phyloP scores from a whole-genome alignment of 495 filamentous ascomycete genomes.

The Aspergillus ellipticus region DNA sequence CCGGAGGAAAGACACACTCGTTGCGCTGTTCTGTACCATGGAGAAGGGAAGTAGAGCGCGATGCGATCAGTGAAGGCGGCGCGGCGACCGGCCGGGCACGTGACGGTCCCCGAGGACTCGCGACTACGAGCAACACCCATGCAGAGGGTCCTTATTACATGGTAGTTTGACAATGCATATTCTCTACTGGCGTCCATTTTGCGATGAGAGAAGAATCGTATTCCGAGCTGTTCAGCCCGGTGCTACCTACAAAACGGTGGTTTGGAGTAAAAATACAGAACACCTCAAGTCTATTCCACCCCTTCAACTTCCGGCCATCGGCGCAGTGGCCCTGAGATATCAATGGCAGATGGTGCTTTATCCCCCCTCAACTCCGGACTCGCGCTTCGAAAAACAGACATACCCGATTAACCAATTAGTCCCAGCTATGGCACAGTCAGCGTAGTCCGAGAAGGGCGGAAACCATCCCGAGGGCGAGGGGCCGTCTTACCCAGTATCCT shows the following conservation, averaged over 20 bases:
- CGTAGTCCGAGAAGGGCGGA: neutral
- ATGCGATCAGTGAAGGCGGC: neutral
- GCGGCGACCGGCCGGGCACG: neutral
- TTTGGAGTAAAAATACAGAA: constrained; percentile 25
- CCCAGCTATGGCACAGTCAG: constrained; percentile 39
- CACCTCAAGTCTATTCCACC: constrained; percentile 18
- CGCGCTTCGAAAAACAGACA: constrained; percentile 6
- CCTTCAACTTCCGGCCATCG: neutral
- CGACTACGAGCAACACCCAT: neutral
- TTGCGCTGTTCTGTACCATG: neutral
- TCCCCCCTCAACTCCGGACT: neutral
- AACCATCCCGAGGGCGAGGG: neutral
- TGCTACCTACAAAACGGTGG: constrained; percentile 16
- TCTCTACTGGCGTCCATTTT: neutral
- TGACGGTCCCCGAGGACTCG: neutral
- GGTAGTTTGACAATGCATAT: too few relatives aligned
- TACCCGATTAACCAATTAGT: constrained; percentile 26
- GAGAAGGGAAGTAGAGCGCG: neutral
- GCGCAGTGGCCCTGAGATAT: neutral
- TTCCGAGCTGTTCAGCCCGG: constrained; percentile 2
- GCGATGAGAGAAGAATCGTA: constrained; percentile 12
- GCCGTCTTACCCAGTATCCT: constrained; percentile 69
- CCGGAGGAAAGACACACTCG: neutral
- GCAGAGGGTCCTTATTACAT: too few relatives aligned
- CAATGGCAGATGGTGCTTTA: neutral